Evolutionary conservation across 164 flowering plant genomes (phyloP).

Genomic region (Chimonanthus praecox): DNA sequence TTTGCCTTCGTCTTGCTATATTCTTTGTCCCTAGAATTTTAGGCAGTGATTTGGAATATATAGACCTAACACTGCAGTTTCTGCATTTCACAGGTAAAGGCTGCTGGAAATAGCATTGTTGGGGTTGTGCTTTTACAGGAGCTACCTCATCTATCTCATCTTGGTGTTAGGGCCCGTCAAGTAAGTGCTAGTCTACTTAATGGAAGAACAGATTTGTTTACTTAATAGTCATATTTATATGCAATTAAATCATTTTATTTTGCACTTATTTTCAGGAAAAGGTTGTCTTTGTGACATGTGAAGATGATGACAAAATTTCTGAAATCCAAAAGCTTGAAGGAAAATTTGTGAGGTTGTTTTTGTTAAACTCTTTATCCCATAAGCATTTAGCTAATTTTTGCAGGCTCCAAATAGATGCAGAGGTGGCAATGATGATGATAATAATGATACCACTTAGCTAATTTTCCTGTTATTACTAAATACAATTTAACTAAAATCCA

Average conservation of each 20-base stretch:
- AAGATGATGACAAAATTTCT: slow-evolving; percentile 68
- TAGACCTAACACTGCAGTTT: background rate
- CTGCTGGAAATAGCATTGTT: slow-evolving; percentile 71
- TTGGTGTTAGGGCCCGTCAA: slow-evolving; percentile 98
- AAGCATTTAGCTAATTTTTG: too few relatives aligned
- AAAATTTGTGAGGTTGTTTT: slow-evolving; percentile 62
- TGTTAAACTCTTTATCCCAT: background rate
- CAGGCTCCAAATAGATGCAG: too few relatives aligned
- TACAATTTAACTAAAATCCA: background rate
- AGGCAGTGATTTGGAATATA: background rate
- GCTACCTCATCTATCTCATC: slow-evolving; percentile 95
- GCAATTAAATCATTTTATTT: slow-evolving; percentile 2
- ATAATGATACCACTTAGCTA: background rate
- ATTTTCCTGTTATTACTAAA: background rate
- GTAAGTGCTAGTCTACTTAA: slow-evolving; percentile 19
- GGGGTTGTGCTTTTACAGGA: slow-evolving; percentile 94
- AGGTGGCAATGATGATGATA: too few relatives aligned
- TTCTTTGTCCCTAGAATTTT: background rate
- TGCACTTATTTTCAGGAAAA: slow-evolving; percentile 57
- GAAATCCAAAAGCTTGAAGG: slow-evolving; percentile 45
- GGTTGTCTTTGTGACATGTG: slow-evolving; percentile 96
- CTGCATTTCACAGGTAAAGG: slow-evolving; percentile 53
- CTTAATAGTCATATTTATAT: background rate
- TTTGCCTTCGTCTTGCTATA: background rate
- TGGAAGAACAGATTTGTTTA: background rate